These are phyloP conservation scores for Paramecium tetraurelia DNA, from an alignment of 73 alveolate genomes.

Conservation along the genomic window DNA sequence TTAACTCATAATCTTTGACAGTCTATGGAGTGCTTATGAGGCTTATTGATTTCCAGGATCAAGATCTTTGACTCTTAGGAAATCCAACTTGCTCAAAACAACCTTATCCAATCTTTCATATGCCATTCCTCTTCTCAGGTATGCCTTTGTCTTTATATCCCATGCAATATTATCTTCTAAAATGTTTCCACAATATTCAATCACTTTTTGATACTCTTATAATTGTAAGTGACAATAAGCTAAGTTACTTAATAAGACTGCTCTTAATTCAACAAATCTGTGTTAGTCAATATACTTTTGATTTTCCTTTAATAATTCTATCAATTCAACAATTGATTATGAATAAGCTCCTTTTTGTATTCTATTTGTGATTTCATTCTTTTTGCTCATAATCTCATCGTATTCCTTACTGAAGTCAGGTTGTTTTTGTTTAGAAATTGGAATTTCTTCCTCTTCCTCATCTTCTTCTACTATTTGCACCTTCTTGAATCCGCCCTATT, in stretches of 20 bases:
- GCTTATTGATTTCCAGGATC: constrained; percentile 60
- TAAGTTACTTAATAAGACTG: constrained; percentile 60
- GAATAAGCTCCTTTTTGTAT: constrained; percentile 73
- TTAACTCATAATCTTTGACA: constrained; percentile 12
- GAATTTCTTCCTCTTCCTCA: constrained; percentile 70
- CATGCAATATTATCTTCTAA: constrained; percentile 39
- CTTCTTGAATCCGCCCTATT: constrained; percentile 64
- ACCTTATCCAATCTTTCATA: constrained; percentile 53
- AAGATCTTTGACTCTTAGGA: constrained; percentile 19
- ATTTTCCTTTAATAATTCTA: constrained; percentile 15
- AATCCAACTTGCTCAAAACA: constrained; percentile 20
- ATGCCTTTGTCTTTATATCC: constrained; percentile 48
- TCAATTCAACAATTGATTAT: constrained; percentile 60
- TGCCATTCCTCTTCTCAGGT: constrained; percentile 62
- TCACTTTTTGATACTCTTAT: constrained; percentile 60
- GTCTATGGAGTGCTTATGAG: constrained; percentile 35
- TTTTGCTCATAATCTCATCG: constrained; percentile 45
- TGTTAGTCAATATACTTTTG: not conserved
- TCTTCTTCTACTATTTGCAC: constrained; percentile 72
- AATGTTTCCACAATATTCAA: constrained; percentile 64
- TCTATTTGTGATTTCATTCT: constrained; percentile 57
- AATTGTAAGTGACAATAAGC: constrained; percentile 73
- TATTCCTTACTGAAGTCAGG: constrained; percentile 28
- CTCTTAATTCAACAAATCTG: constrained; percentile 53
- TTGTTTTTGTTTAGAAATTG: constrained; percentile 45